phyloP scores from a whole-genome alignment of 2,329 filamentous ascomycete genomes.

The Fusarium nematophilum region DNA sequence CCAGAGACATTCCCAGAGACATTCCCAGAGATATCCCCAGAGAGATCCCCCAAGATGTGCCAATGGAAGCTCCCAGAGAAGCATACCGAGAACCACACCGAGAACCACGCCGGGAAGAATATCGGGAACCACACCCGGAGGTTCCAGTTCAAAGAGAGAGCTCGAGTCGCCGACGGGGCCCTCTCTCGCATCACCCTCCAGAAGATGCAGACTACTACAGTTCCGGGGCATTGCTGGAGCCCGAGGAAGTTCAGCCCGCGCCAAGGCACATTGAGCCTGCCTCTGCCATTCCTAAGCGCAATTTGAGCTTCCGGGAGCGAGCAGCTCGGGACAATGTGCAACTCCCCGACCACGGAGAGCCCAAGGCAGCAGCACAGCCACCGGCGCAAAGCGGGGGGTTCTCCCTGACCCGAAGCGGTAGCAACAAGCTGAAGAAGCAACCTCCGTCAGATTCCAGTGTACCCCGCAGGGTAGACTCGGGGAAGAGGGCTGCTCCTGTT shows the following conservation, averaged over 20 bases:
- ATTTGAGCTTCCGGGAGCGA: constrained; percentile 71
- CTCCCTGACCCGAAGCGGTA: constrained; percentile 60
- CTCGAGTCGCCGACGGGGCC: constrained; percentile 34
- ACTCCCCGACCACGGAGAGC: constrained; percentile 45
- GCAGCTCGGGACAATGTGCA: constrained; percentile 58
- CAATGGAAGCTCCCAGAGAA: constrained; percentile 24
- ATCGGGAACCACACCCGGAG: not conserved
- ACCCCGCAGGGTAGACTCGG: constrained; percentile 55
- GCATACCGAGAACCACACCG: constrained; percentile 28
- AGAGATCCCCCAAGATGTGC: constrained; percentile 25
- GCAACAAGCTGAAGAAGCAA: constrained; percentile 69
- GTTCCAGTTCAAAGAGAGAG: constrained; percentile 30
- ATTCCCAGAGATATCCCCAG: constrained; percentile 17
- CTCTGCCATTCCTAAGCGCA: constrained; percentile 60
- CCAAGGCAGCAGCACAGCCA: constrained; percentile 42
- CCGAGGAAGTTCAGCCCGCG: constrained; percentile 23
- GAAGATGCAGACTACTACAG: constrained; percentile 36
- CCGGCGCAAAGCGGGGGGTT: constrained; percentile 49
- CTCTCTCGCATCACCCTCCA: constrained; percentile 31
- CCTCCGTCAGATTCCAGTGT: constrained; percentile 65
- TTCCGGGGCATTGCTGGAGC: constrained; percentile 37
- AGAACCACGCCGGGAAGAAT: not conserved
- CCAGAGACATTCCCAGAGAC: constrained; percentile 14
- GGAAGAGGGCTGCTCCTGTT: constrained; percentile 45
- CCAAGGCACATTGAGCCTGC: constrained; percentile 35